phyloP scores from a whole-genome alignment of 2,329 filamentous ascomycete genomes.

The Fusarium azukiicola region DNA sequence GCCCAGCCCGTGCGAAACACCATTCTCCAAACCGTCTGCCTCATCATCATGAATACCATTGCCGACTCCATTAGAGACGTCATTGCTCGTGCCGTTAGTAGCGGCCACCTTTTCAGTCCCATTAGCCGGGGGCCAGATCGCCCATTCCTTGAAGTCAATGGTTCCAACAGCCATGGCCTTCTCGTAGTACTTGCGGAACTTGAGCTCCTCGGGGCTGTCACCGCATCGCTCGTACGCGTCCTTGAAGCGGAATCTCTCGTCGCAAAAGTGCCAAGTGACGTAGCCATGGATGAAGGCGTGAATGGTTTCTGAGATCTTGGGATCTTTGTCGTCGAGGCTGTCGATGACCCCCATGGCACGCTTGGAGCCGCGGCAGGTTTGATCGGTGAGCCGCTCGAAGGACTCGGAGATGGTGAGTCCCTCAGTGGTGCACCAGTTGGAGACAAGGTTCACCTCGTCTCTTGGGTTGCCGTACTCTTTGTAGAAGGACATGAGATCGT shows the following conservation, averaged over 20 bases:
- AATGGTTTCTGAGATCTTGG: not conserved
- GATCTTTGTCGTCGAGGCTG: not conserved
- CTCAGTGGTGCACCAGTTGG: not conserved
- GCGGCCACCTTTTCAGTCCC: not conserved
- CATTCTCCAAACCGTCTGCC: not conserved
- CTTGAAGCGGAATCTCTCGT: not conserved
- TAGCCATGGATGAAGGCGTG: not conserved
- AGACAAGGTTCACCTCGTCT: not conserved
- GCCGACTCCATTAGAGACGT: not conserved
- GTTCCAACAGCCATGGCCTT: not conserved
- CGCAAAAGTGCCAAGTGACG: not conserved
- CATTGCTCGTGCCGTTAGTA: not conserved
- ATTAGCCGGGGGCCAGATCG: not conserved
- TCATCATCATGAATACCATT: not conserved
- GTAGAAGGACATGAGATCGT: not conserved
- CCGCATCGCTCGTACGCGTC: not conserved
- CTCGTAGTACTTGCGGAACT: not conserved
- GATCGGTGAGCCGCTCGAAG: not conserved
- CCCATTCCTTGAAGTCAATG: not conserved
- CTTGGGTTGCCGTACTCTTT: not conserved
- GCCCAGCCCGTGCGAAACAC: not conserved
- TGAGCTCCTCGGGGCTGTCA: not conserved
- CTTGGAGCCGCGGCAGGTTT: slow-evolving; percentile 4
- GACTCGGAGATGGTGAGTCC: not conserved
- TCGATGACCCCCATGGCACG: not conserved